These are phyloP conservation scores for Mariannaea sp. DNA, from an alignment of 2,329 filamentous ascomycete species.

Conservation along the genomic window DNA sequence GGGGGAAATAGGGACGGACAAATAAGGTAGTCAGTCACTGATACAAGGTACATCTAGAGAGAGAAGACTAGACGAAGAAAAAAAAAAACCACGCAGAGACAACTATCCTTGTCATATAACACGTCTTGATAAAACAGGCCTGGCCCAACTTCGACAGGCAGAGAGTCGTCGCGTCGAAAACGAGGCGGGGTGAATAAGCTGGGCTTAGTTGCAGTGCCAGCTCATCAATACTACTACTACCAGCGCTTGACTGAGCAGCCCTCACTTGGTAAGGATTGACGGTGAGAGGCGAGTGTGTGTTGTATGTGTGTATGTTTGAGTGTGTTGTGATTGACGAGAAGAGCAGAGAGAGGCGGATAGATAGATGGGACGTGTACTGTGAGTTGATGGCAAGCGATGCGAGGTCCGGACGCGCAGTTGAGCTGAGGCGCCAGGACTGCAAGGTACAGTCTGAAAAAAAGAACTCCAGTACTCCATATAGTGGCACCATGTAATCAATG, in stretches of 20 bases:
- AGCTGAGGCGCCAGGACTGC: slow-evolving; percentile 12
- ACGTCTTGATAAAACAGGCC: slow-evolving; percentile 8
- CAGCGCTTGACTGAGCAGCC: neutral
- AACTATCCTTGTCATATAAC: slow-evolving; percentile 19
- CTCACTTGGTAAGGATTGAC: neutral
- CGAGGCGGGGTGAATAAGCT: slow-evolving; percentile 13
- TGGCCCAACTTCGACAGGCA: slow-evolving; percentile 9
- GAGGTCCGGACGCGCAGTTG: slow-evolving; percentile 1
- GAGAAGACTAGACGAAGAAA: neutral
- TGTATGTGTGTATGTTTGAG: too few species aligned
- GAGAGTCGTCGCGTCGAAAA: neutral
- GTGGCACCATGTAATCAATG: slow-evolving; percentile 7
- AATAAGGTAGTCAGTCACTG: too few species aligned
- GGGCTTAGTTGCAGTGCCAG: slow-evolving; percentile 13
- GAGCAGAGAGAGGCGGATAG: neutral
- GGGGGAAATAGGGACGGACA: neutral
- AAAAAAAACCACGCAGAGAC: neutral
- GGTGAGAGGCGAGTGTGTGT: neutral
- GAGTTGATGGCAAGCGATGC: too few species aligned
- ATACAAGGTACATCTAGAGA: too few species aligned
- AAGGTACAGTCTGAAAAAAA: too few species aligned
- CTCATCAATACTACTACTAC: slow-evolving; percentile 15
- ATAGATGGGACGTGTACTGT: too few species aligned
- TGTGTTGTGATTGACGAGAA: neutral
- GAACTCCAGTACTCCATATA: too few species aligned